Conservation (phyloP, 1,284 basidiomycete species). For the Pseudozyma hubeiensis region DNA sequence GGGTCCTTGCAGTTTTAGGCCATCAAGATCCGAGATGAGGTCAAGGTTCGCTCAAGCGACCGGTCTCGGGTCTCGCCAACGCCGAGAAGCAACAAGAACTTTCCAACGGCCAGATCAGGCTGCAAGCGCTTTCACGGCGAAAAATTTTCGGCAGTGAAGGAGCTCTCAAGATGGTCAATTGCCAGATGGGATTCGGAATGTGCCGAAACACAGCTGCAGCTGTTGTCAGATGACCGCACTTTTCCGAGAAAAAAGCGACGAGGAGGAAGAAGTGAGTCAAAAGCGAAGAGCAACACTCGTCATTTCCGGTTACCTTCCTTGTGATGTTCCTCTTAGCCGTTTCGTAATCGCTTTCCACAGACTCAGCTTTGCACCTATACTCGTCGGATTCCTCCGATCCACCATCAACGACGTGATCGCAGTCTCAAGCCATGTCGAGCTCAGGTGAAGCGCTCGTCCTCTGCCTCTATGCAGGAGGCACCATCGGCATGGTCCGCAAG, state of each 20-base stretch:
- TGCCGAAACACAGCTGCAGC: neutral
- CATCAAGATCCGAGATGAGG: too few relatives aligned
- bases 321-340: neutral
- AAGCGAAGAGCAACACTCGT: neutral
- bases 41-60: too few relatives aligned
- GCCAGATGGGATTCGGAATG: neutral
- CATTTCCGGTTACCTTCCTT: neutral
- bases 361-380: neutral
- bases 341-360: neutral
- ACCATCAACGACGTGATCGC: neutral
- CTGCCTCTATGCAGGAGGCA: slow-evolving; percentile 85
- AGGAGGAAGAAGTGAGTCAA: neutral
- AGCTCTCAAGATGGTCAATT: neutral
- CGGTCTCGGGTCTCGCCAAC: too few relatives aligned
- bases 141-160: neutral
- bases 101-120: neutral
- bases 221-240: neutral
- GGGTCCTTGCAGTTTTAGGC: too few relatives aligned
- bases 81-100: too few relatives aligned
- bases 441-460: slow-evolving; percentile 74
- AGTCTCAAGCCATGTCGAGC: slow-evolving; percentile 21
- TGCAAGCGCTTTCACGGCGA: neutral
- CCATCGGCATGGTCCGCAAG: slow-evolving; percentile 72
- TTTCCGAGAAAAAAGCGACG: neutral
- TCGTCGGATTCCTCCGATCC: neutral